Conservation (phyloP, 371 early-diverging fungal species). For the Apophysomyces elegans region DNA sequence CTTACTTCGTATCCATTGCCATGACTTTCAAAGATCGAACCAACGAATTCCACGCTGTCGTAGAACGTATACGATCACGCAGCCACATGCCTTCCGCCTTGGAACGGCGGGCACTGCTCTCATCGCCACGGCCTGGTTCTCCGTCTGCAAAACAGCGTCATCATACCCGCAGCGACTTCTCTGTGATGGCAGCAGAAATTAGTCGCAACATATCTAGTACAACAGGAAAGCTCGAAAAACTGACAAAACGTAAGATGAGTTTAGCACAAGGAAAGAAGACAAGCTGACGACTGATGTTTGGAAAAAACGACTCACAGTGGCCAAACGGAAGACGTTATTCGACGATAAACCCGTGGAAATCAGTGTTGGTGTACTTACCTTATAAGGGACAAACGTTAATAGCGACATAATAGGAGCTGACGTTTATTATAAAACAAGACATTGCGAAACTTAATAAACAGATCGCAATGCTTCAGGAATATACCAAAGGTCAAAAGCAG, state of each 20-base stretch:
- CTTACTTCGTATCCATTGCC: background rate
- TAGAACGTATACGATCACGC: slow-evolving; percentile 51
- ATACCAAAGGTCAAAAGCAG: slow-evolving; percentile 55
- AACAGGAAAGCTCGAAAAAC: slow-evolving; percentile 69
- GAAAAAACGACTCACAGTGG: slow-evolving; percentile 49
- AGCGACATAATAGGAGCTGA: slow-evolving; percentile 74
- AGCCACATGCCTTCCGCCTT: slow-evolving; percentile 26
- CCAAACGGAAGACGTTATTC: slow-evolving; percentile 74
- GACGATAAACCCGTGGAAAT: slow-evolving; percentile 80
- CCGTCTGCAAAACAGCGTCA: slow-evolving; percentile 21
- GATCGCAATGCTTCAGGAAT: slow-evolving; percentile 82
- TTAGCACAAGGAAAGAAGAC: background rate
- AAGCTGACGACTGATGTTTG: background rate
- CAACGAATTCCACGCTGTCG: slow-evolving; percentile 53
- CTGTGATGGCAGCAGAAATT: slow-evolving; percentile 66
- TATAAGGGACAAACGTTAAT: background rate
- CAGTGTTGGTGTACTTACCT: slow-evolving; percentile 46
- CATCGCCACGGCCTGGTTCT: slow-evolving; percentile 22
- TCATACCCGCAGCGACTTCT: slow-evolving; percentile 58
- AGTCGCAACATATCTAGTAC: slow-evolving; percentile 66
- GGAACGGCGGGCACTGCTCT: slow-evolving; percentile 44
- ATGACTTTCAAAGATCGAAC: slow-evolving; percentile 57
- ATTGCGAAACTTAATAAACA: slow-evolving; percentile 92
- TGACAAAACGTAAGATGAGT: slow-evolving; percentile 61
- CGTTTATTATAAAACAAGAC: slow-evolving; percentile 93